These are phyloP conservation scores for Emmonsiellopsis sp. DNA, from an alignment of 2,329 filamentous ascomycete genomes.

Conservation along the genomic window DNA sequence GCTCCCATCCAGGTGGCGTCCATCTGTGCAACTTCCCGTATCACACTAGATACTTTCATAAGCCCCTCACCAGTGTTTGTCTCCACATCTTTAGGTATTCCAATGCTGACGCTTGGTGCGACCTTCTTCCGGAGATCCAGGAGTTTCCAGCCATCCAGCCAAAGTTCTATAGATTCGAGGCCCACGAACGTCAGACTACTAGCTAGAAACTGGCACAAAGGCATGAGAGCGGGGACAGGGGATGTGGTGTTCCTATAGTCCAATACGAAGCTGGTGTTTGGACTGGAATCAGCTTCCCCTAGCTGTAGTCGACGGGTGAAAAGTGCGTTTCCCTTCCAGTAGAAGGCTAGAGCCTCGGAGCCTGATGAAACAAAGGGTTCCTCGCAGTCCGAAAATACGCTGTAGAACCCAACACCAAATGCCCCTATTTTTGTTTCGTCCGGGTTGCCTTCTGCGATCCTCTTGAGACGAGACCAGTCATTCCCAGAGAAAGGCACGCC, in stretches of 20 bases:
- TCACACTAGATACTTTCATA: slow-evolving; percentile 77
- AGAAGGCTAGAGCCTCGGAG: slow-evolving; percentile 90
- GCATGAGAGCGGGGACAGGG: slow-evolving; percentile 75
- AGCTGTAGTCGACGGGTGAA: slow-evolving; percentile 82
- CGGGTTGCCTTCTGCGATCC: slow-evolving; percentile 97
- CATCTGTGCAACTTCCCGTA: slow-evolving; percentile 81
- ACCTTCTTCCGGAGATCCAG: slow-evolving; percentile 74
- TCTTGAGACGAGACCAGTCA: slow-evolving; percentile 88
- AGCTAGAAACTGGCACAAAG: slow-evolving; percentile 82
- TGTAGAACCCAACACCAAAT: slow-evolving; percentile 97
- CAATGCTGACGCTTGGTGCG: slow-evolving; percentile 63
- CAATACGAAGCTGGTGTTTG: slow-evolving; percentile 82
- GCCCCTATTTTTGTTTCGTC: slow-evolving; percentile 99
- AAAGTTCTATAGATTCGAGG: slow-evolving; percentile 77
- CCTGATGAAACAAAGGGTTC: slow-evolving; percentile 95
- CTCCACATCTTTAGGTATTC: slow-evolving; percentile 69
- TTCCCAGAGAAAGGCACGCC: slow-evolving; percentile 79
- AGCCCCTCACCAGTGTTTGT: slow-evolving; percentile 75
- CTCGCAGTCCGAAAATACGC: slow-evolving; percentile 95
- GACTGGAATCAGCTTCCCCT: slow-evolving; percentile 54
- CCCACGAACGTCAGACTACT: slow-evolving; percentile 95
- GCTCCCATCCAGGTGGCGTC: slow-evolving; percentile 83
- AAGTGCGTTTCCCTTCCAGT: slow-evolving; percentile 97
- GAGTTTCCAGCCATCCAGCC: slow-evolving; percentile 79
- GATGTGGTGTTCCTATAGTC: slow-evolving; percentile 87